Percentiles rank a stretch among this genome's conserved stretches.
phyloP scores from a whole-genome alignment of 768 basidiomycete species.

The Tulasnella sp. region DNA sequence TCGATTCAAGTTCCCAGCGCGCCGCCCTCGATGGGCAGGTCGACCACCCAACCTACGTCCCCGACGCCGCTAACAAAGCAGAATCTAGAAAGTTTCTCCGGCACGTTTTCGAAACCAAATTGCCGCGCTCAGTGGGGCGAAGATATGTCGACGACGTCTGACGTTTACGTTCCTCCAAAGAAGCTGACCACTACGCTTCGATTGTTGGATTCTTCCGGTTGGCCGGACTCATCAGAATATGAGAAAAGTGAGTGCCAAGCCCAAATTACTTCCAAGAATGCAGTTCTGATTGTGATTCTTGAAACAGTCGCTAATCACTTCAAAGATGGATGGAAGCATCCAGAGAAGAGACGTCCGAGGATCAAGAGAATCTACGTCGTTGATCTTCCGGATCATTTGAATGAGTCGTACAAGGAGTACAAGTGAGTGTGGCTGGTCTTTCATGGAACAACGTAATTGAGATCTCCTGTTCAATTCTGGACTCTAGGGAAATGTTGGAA shows the following conservation, averaged over 20 bases:
- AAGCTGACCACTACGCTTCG: not conserved
- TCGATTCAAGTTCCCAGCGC: not conserved
- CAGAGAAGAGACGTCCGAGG: not conserved
- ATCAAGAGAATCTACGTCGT: not conserved
- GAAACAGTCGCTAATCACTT: not conserved
- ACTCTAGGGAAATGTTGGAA: not conserved
- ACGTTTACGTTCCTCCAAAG: not conserved
- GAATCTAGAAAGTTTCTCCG: not conserved
- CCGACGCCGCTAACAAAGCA: not conserved
- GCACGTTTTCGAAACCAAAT: not conserved
- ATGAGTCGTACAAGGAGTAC: not conserved
- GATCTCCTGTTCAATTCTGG: not conserved
- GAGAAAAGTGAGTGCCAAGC: not conserved
- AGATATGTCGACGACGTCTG: not conserved
- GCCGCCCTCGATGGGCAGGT: not conserved
- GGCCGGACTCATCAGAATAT: not conserved
- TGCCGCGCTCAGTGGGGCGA: too few species aligned
- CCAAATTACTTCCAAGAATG: not conserved
- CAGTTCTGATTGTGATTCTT: not conserved
- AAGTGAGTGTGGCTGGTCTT: not conserved
- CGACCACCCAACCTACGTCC: not conserved
- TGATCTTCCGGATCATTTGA: not conserved
- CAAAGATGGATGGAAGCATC: slow-evolving; percentile 9
- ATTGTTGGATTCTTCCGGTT: not conserved
- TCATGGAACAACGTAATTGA: not conserved